Evolutionary conservation across 495 filamentous ascomycete species (phyloP).

Genomic region (Aspergillus coremiiformis): DNA sequence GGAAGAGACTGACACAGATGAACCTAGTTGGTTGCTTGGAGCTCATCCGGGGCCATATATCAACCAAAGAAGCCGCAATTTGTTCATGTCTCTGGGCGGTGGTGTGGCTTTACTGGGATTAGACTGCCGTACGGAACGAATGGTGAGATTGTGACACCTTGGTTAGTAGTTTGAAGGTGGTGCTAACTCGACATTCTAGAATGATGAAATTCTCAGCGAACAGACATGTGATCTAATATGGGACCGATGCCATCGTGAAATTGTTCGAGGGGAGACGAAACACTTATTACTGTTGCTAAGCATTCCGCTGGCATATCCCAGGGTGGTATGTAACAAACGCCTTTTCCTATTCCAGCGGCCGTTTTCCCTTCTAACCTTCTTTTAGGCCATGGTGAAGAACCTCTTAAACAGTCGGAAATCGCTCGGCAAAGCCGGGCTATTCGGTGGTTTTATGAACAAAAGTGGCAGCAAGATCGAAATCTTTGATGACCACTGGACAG

Average conservation of each 20-base stretch:
- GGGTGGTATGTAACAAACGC: constrained; percentile 50
- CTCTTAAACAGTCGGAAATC: constrained; percentile 82
- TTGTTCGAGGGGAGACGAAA: constrained; percentile 73
- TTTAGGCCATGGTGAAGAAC: constrained; percentile 58
- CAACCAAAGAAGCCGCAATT: constrained; percentile 69
- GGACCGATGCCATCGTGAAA: constrained; percentile 72
- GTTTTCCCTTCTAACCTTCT: constrained; percentile 13
- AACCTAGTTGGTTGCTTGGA: constrained; percentile 89
- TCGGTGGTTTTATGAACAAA: constrained; percentile 76
- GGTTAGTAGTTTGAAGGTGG: background rate
- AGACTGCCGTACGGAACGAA: constrained; percentile 87
- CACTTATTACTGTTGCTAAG: constrained; percentile 83
- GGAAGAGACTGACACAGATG: constrained; percentile 68
- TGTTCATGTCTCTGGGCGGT: constrained; percentile 77
- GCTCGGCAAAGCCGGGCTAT: constrained; percentile 70
- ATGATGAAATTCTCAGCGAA: constrained; percentile 70
- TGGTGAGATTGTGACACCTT: constrained; percentile 32
- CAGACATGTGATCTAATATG: constrained; percentile 79
- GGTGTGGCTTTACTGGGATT: constrained; percentile 77
- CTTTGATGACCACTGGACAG: constrained; percentile 96
- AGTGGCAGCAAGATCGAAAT: constrained; percentile 93
- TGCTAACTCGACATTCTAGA: constrained; percentile 32
- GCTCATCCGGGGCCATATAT: constrained; percentile 82
- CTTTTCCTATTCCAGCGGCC: background rate
- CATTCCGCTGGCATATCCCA: constrained; percentile 87